Base-by-base conservation (phyloP, 2,329 filamentous ascomycete genomes). In the Teratosphaeria destructans region DNA sequence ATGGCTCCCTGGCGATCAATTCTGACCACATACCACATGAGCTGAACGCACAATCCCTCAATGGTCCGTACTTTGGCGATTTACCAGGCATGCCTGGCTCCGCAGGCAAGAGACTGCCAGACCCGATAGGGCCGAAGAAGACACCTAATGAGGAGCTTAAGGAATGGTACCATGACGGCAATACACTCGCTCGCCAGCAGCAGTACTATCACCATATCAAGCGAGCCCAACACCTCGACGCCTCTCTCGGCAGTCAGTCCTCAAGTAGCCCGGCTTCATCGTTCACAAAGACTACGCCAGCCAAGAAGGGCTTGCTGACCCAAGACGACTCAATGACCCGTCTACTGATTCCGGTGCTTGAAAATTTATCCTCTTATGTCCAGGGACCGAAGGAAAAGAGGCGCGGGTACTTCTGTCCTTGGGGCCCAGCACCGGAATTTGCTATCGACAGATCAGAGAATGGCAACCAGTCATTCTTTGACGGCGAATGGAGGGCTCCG, bases 391-490 rank as follows among this genome's bases (percentile, higher is more conserved):
- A 64, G 43, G 60, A 71, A 26, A 64, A 67, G 60, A 67, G 71
- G 19, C 67, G 65, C 27, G 72, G 73, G 53, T 75, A 77, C 66
- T 79, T 75, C 63, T 74, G 68, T 26, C 70, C 68, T 2, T 79
- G 75, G 71, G 71, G 66, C 49, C 61, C 69, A 14, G 67, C 74
- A 16, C 70, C 73, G 1, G 70, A 71, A n/a, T 75, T 72, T 66
- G 65, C 69, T 58, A 70, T 77, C 55, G 76, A 78, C 55, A 66
- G 68, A 35, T 66, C 69, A 53, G 63, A 66, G 2, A 67, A 67
- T 8, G 75, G 73, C 14, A 74, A 74, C 60, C 69, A 70, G 26
- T 76, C 73, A 54, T 77, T 77, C 69, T 78, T 73, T 59, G 74
- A 73, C 53, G 68, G 69, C n/a, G 68, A 70, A 14, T 74, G 72